Evolutionary conservation across 2,329 filamentous ascomycete species (phyloP), one percentile per base, ranked within the genome.

Genomic region (Aspergillus ruber): DNA sequence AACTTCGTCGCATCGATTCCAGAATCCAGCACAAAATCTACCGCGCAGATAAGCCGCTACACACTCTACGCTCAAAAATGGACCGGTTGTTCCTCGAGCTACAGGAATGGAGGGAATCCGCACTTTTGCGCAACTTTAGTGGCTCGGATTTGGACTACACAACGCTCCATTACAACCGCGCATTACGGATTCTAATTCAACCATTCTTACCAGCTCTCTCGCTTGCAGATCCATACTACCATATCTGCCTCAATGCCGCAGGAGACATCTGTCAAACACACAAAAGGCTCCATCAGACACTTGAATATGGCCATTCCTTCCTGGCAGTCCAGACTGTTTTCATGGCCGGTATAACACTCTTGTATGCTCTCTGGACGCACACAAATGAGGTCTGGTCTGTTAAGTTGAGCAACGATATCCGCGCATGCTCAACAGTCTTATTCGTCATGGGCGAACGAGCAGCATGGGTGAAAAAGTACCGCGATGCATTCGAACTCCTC

Each of bases 11-110:
- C 21, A 66, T 69, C 35, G 74, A 78, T 52, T 75, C 75, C 1
- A 69, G 69, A 15, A 77, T 78, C 25, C 74, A 78, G 51, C 68
- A 74, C 45, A 74, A 74, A n/a, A 72, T 78, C 32, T 78, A 78
- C 53, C 68, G 75, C 12, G 71, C 73, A 12, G 75, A 78, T 50
- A 66, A 69, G 32, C 67, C 73, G 2, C 61, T 76, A 3, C 62
- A 67, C 21, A 61, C 70, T 3, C 60, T 78, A 3, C 66, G 66
- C n/a, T 65, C 69, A 20, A 77, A 78, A 54, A 72, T 78, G 59
- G 70, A 74, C 50, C 66, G 62, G 4, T 64, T 76, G 1, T 70
- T 74, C 42, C 62, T 67, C 27, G 66, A 72, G 42, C 64, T 79
- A 1, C 72, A 77, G 51, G 66, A 70, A 35, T 77, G 74, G 75